Conservation (phyloP, 225 moss, liverwort and hornwort species). For the Neckera pumila region DNA sequence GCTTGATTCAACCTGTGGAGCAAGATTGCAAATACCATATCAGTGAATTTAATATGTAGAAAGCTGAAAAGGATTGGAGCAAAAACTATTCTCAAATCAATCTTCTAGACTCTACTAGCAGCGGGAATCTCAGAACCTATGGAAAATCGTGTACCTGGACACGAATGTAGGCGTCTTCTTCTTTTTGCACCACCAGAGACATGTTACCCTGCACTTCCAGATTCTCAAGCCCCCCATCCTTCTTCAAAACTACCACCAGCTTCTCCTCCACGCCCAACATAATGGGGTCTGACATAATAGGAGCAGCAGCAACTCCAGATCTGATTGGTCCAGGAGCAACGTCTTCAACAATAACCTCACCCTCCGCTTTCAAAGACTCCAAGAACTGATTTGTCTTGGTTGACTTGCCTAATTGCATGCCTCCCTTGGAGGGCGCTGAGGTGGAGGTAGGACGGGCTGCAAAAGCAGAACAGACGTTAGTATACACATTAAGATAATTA, state of each 20-base stretch:
- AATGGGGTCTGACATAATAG: slow-evolving; percentile 62
- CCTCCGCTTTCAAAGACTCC: slow-evolving; percentile 92
- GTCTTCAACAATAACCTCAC: slow-evolving; percentile 91
- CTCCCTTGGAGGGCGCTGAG: slow-evolving; percentile 68
- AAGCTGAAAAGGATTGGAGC: neutral
- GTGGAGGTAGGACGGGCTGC: slow-evolving; percentile 49
- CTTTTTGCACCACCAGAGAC: slow-evolving; percentile 81
- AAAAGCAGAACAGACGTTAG: neutral
- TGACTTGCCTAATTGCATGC: slow-evolving; percentile 98
- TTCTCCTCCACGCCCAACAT: slow-evolving; percentile 79
- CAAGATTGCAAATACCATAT: neutral
- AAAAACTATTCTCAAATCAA: neutral
- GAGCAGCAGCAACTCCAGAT: slow-evolving; percentile 41
- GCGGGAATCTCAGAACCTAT: neutral
- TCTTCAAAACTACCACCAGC: slow-evolving; percentile 68
- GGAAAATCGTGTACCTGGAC: slow-evolving; percentile 45
- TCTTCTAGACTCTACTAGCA: neutral
- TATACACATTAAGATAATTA: neutral
- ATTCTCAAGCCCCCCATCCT: slow-evolving; percentile 90
- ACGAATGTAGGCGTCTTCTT: slow-evolving; percentile 78
- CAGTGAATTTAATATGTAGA: neutral
- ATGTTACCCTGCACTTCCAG: slow-evolving; percentile 89
- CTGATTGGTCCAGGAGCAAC: slow-evolving; percentile 56
- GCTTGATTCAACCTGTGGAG: slow-evolving; percentile 68
- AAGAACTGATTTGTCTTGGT: slow-evolving; percentile 93